phyloP scores from a whole-genome alignment of 2,329 filamentous ascomycete species.

The Arthrobotrys conoides region DNA sequence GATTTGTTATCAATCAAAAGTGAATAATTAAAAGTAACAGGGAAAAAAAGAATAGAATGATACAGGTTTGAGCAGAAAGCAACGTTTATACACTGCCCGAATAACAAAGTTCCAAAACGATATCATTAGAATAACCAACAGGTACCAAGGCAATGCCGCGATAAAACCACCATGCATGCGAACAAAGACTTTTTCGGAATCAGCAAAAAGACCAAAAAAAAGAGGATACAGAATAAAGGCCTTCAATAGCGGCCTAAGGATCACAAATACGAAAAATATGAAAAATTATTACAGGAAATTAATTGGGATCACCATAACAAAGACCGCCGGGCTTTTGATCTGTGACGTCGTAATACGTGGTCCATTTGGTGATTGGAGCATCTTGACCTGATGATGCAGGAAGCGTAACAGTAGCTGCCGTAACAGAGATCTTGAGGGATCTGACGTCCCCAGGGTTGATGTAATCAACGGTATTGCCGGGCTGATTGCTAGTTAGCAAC shows the following conservation, averaged over 20 bases:
- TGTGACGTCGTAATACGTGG: slow-evolving; percentile 54
- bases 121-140: not conserved
- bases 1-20: not conserved
- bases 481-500: slow-evolving; percentile 29
- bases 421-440: slow-evolving; percentile 51
- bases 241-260: not conserved
- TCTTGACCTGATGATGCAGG: slow-evolving; percentile 11
- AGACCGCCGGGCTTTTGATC: slow-evolving; percentile 49
- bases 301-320: slow-evolving; percentile 37
- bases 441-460: slow-evolving; percentile 32
- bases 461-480: slow-evolving; percentile 6
- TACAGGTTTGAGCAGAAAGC: not conserved
- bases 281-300: slow-evolving; percentile 4
- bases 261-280: not conserved
- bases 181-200: not conserved
- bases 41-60: not conserved
- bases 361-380: slow-evolving; percentile 36
- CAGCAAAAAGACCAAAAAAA: not conserved
- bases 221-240: not conserved
- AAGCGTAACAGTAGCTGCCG: slow-evolving; percentile 51
- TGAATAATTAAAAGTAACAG: not conserved
- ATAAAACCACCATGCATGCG: not conserved
- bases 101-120: not conserved
- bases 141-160: not conserved
- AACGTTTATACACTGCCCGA: not conserved